Conservation (phyloP, 2,329 filamentous ascomycete species). For the Xylariaceae sp. region DNA sequence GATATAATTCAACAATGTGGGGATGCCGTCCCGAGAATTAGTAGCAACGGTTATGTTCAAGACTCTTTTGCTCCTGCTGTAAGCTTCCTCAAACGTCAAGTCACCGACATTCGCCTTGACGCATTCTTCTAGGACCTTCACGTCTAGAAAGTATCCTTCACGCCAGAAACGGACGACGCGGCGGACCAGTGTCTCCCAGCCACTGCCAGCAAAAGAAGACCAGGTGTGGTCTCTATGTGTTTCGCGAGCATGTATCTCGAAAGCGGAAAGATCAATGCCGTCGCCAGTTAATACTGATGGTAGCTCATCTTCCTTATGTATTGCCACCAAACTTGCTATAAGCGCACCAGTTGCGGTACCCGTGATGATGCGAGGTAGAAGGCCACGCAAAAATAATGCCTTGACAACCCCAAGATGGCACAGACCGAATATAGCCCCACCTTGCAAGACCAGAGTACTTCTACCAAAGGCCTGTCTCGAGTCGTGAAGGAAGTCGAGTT, state of each 20-base stretch:
- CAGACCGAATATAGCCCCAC: slow-evolving; percentile 85
- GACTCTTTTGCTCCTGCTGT: slow-evolving; percentile 76
- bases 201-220: slow-evolving; percentile 35
- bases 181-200: slow-evolving; percentile 58
- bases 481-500: slow-evolving; percentile 82
- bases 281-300: slow-evolving; percentile 72
- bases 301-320: slow-evolving; percentile 83
- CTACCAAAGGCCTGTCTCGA: slow-evolving; percentile 84
- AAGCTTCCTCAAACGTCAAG: slow-evolving; percentile 90
- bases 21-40: slow-evolving; percentile 68
- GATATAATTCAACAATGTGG: slow-evolving; percentile 84
- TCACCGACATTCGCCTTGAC: slow-evolving; percentile 83
- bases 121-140: slow-evolving; percentile 75
- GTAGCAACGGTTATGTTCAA: slow-evolving; percentile 90
- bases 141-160: slow-evolving; percentile 81
- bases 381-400: slow-evolving; percentile 72
- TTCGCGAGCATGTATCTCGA: slow-evolving; percentile 44
- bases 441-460: slow-evolving; percentile 80
- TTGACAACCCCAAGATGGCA: slow-evolving; percentile 90
- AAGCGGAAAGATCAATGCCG: slow-evolving; percentile 78
- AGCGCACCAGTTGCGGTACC: slow-evolving; percentile 87
- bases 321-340: slow-evolving; percentile 81
- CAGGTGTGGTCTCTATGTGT: slow-evolving; percentile 24
- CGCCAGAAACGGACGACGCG: slow-evolving; percentile 64
- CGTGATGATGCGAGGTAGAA: slow-evolving; percentile 85